phyloP scores from a whole-genome alignment of 2,329 filamentous ascomycete species.

The Pseudopyricularia javanii region DNA sequence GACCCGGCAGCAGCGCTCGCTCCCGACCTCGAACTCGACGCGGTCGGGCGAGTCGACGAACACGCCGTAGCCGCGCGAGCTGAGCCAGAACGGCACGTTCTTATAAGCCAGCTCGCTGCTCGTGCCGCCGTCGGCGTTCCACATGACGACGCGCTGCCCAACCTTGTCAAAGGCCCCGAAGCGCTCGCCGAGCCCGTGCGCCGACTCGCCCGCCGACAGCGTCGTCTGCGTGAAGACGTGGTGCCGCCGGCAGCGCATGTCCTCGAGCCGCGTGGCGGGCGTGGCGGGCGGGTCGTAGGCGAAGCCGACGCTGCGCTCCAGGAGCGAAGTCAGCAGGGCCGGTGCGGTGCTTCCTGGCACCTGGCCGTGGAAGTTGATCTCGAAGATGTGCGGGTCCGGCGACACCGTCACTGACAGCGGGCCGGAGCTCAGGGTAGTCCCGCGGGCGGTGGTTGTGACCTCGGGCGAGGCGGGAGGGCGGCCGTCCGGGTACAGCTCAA shows the following conservation, averaged over 20 bases:
- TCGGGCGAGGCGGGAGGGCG: conserved; percentile 25
- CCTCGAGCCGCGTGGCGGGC: conserved; percentile 38
- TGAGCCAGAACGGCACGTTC: conserved; percentile 59
- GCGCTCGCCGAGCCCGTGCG: conserved; percentile 64
- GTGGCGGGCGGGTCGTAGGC: conserved; percentile 41
- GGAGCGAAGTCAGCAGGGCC: conserved; percentile 40
- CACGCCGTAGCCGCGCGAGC: conserved; percentile 62
- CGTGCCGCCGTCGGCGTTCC: conserved; percentile 53
- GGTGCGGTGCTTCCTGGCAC: too few species aligned
- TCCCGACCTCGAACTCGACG: conserved; percentile 62
- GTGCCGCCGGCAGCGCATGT: conserved; percentile 38
- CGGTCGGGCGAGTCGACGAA: conserved; percentile 61
- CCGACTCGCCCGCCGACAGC: conserved; percentile 47
- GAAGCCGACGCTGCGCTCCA: conserved; percentile 41
- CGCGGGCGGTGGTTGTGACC: conserved; percentile 18
- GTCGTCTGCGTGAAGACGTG: conserved; percentile 45
- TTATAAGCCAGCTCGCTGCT: conserved; percentile 62
- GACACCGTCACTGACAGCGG: conserved; percentile 28
- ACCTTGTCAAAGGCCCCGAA: conserved; percentile 70
- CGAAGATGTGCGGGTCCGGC: conserved; percentile 35
- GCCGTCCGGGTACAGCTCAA: conserved; percentile 43
- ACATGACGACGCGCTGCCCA: conserved; percentile 55
- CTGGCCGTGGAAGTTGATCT: conserved; percentile 44
- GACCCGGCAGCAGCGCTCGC: conserved; percentile 57
- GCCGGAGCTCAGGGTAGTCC: conserved; percentile 38